Base-by-base conservation (phyloP, 2,329 filamentous ascomycete species). In the Pseudogymnoascus sp. region DNA sequence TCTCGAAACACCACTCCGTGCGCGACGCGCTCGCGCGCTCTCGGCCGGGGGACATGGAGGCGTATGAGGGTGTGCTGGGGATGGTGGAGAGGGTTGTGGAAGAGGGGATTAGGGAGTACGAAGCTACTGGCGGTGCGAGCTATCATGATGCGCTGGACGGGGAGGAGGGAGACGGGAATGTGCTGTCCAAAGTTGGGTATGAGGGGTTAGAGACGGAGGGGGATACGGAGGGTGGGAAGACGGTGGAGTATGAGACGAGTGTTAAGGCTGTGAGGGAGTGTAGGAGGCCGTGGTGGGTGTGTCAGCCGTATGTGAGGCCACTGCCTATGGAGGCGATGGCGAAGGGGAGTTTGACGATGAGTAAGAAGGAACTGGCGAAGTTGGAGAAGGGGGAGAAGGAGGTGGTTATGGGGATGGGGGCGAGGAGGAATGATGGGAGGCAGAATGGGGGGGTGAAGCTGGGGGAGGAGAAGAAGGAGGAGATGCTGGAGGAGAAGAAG, bases 201-300 rank as follows among this genome's bases (percentile, higher is more conserved):
- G 68, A 69, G 57, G 64, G 62, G 54, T 25, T 68, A 19, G 48
- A 51, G 34, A 69, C 69, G 6, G 67, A 68, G 0, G 73, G 69
- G 1, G 72, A 74, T 5, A 6, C 6, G 3, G 75, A 73, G 4
- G 74, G 75, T 39, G 75, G 79, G 2, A 67, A 72, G 3, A 69
- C 73, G 41, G 72, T 73, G 11, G 75, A 74, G 8, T 73, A 77
- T 60, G 81, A 86, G 71, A 88, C 83, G 73, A 89, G 87, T 4
- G 77, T 85, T 16, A 86, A 84, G 7, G 86, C 89, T 0, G 86
- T 95, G 25, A 84, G 83, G 63, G 80, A 85, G 66, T 96, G 92
- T 72, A 88, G 87, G 74, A 79, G 92, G 68, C 93, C 93, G 1
- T 97, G 88, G 84, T 97, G 92, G 91, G 83, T 96, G 3, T 92